Evolutionary conservation across 2,329 filamentous ascomycete genomes (phyloP), one percentile per base, ranked within the genome.

Genomic region (Metarhizium brunneum): DNA sequence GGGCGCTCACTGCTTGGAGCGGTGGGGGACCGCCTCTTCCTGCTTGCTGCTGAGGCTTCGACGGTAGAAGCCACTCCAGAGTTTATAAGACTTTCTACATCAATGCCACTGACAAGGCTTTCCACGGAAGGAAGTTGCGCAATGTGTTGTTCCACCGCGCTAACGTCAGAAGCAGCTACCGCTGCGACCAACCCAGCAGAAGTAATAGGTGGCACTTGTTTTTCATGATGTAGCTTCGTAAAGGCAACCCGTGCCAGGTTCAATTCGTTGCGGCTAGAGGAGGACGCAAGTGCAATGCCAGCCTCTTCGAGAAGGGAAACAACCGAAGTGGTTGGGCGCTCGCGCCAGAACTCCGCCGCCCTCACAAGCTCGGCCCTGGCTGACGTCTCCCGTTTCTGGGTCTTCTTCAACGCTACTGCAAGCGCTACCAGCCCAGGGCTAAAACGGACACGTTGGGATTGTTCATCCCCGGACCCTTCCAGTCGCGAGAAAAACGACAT

Each of bases 171-270:
- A 2, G 82, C 82, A 32, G 88, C 87, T 62, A 88, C 83, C 10
- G 91, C 86, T 3, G 94, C 94, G 7, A 97, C 82, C n/a, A 94
- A 83, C 1, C 94, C 94, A 8, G 91, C 91, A 16, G 84, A 81
- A 1, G 88, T 85, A 54, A 87, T 79, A 36, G 79, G 80, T 63
- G 95, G 89, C 43, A 75, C 75, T n/a, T 80, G 75, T 47, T 90
- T 79, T 57, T 84, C 77, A 2, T 81, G 72, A 60, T 87, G 81
- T 13, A 97, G 78, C 50, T 80, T 80, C 53, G 82, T 79, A 70
- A 97, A 97, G 7, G 94, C 86, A n/a, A 87, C 81, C 3, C 84
- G 84, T 0, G 94, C 92, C 0, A 83, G 76, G 14, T 78, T 70
- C 30, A 90, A 74, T 61, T 96, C 88, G 16, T 86, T 79, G 1